Evolutionary conservation across 2,329 filamentous ascomycete genomes (phyloP), one percentile per base, ranked within the genome.

Genomic region (Dryadomyces quercivorus): DNA sequence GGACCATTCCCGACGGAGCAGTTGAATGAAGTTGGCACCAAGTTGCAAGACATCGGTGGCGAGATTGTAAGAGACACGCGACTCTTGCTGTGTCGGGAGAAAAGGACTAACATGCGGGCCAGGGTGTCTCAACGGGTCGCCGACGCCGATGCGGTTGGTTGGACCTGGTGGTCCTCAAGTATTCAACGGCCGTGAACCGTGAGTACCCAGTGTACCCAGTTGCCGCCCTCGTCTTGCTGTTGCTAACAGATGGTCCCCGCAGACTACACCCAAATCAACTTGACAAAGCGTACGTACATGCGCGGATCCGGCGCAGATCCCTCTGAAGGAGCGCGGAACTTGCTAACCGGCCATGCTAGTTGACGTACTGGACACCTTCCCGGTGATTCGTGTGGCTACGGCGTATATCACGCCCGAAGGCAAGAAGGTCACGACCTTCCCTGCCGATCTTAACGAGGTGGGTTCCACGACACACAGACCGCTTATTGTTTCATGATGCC

Each of bases 331-430:
- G 8, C 8, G 26, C 26, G 26, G 26, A 31, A 9, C 74, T 64
- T 64, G 65, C 74, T 50, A 75, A 1, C 40, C n/a, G 68, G 54
- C 75, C 36, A 16, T 40, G 36, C 15, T 16, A 81, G 68, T 87
- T 21, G 84, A 88, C 61, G 76, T 89, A 42, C 75, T 90, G 16
- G 86, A 90, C 65, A 79, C 79, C 36, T 89, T 95, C 65, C 74
- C 79, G 10, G 83, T 81, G 63, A 78, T 94, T 69, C 86, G 90
- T 55, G 75, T 88, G 51, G 86, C 85, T 18, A 79, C 85, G 15
- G 82, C 80, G 2, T 95, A 95, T 71, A 75, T 75, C 61, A 66
- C 73, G 53, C 65, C 69, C 44, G 71, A 69, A 0, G 70, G 69
- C 46, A 64, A 77, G 63, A 69, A 71, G 54, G 67, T 85, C 12